These are phyloP conservation scores for Microbotryomycetes sp. DNA, from an alignment of 1,284 basidiomycete species.

Conservation along the genomic window DNA sequence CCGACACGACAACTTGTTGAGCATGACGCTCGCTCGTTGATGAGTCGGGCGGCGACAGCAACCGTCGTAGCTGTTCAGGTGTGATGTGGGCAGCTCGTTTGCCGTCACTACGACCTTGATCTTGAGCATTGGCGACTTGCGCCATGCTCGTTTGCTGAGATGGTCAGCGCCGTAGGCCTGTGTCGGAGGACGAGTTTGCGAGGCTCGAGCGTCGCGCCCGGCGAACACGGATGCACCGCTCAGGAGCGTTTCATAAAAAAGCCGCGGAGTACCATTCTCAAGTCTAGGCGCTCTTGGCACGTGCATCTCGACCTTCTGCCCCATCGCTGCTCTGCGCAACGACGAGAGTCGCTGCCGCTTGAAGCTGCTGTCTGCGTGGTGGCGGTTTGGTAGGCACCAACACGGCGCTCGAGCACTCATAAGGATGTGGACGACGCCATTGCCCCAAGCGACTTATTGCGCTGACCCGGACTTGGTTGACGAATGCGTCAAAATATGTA, in stretches of 20 bases:
- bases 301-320: too few species aligned
- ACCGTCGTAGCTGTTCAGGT: not conserved
- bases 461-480: constrained; percentile 17
- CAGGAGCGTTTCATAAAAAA: not conserved
- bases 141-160: not conserved
- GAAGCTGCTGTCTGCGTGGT: too few species aligned
- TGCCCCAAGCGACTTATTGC: constrained; percentile 21
- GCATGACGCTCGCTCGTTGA: not conserved
- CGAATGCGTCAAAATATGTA: constrained; percentile 16
- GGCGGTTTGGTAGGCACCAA: too few species aligned
- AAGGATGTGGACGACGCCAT: constrained; percentile 4
- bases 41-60: constrained; percentile 6
- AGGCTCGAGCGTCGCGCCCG: not conserved
- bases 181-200: not conserved
- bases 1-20: not conserved
- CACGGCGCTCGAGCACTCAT: too few species aligned
- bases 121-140: not conserved
- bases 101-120: not conserved
- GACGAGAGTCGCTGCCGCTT: too few species aligned
- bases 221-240: too few species aligned
- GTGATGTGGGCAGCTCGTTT: not conserved
- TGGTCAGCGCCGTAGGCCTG: too few species aligned
- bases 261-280: not conserved
- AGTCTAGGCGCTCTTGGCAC: too few species aligned
- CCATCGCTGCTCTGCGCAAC: too few species aligned